Percentiles rank a stretch among this genome's conserved stretches.
These are phyloP conservation scores for Candida ficus DNA, from an alignment of 805 yeast genomes.

Conservation along the genomic window DNA sequence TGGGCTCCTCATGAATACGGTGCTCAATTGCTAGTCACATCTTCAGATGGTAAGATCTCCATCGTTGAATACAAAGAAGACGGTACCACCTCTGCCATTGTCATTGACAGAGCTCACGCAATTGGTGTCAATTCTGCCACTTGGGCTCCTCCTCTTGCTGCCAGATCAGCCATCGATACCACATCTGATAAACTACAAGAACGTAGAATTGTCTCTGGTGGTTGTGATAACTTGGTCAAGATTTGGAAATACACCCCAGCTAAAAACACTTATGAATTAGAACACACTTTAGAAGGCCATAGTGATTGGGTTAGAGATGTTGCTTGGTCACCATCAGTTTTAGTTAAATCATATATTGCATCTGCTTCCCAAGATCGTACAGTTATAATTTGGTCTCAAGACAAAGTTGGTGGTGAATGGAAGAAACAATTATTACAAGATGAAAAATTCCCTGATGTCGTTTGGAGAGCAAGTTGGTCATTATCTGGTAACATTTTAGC, in stretches of 20 bases:
- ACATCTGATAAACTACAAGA: conserved; percentile 34
- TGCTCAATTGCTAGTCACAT: conserved; percentile 82
- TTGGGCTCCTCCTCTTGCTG: conserved; percentile 71
- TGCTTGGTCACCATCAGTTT: conserved; percentile 93
- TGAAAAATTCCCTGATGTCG: conserved; percentile 91
- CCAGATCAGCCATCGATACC: conserved; percentile 29
- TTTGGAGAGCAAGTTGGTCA: conserved; percentile 99
- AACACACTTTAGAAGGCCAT: conserved; percentile 81
- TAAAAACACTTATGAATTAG: conserved; percentile 58
- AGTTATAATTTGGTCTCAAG: conserved; percentile 93
- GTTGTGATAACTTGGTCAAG: conserved; percentile 90
- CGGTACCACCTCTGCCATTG: conserved; percentile 61
- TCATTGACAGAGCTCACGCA: conserved; percentile 67
- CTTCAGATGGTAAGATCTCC: conserved; percentile 90
- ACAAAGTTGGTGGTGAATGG: conserved; percentile 64
- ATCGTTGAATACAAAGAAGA: conserved; percentile 89
- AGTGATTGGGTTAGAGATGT: conserved; percentile 99
- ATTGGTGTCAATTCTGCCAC: conserved; percentile 93
- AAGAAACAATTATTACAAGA: conserved; percentile 66
- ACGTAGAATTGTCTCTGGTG: conserved; percentile 87
- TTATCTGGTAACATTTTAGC: conserved; percentile 94
- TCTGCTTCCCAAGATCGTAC: conserved; percentile 96
- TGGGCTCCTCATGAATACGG: conserved; percentile 99
- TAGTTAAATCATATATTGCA: conserved; percentile 85
- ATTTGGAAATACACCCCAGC: conserved; percentile 72